Base-by-base conservation (phyloP, 2,329 filamentous ascomycete species). In the Aspergillus ochraceus region DNA sequence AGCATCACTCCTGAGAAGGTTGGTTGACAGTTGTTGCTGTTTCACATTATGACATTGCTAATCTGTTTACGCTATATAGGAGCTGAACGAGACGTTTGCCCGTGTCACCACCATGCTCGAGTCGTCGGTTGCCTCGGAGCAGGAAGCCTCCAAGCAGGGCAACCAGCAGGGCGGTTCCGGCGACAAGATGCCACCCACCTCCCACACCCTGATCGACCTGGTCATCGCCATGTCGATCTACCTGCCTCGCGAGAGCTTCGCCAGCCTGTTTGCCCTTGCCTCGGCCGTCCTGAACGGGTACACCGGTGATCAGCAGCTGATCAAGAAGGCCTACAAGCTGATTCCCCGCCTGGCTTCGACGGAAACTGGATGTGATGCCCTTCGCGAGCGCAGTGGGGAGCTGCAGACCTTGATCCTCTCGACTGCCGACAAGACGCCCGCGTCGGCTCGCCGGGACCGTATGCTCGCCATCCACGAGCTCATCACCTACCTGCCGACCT, bases 271-370 rank as follows among this genome's bases (percentile, higher is more conserved):
- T 78, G 88, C 88, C 67, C 93, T 98, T 71, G 91, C 94, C 0
- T 84, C 90, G 0, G 84, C 91, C 26, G 89, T 97, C 59, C 88
- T 98, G 66, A 88, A 89, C 73, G 91, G 89, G 71, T 68, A 76
- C 14, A 72, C 75, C 47, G 72, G 72, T 42, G 94, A 98, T 71
- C 90, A 94, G 10, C 94, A 98, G 75, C 81, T 99, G 39, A 94
- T 98, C 76, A 99, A 99, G 86, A 99, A 99, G 79, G 94, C 95
- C 0, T 99, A 99, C 82, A 98, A 98, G 81, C 85, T 99, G 54
- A 96, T 99, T 54, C 94, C 95, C 3, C 89, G 95, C 57, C 85
- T 99, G 46, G 89, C 91, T 1, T 89, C 91, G 64, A 96, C 93
- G 1, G 86, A 90, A 36, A 85, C 84, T 52, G 95, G 95, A 50